phyloP scores from a whole-genome alignment of 2,329 filamentous ascomycete genomes.

The Rachicladosporium sp. region DNA sequence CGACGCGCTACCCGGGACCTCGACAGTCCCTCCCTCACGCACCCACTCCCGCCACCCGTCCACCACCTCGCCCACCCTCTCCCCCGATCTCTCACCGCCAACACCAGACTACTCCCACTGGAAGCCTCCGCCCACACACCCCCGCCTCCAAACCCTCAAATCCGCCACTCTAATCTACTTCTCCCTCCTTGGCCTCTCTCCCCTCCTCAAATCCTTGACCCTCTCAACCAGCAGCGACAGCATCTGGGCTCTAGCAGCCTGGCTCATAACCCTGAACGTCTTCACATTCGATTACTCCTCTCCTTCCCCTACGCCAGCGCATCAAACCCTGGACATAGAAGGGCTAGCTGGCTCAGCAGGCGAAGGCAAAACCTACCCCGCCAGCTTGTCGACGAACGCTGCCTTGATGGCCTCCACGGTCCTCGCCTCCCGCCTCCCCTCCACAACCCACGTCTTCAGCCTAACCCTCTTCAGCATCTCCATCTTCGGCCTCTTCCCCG shows the following conservation, averaged over 20 bases:
- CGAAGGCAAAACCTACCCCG: constrained; percentile 30
- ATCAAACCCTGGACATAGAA: constrained; percentile 6
- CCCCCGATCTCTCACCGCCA: too few species aligned
- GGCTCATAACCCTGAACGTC: constrained; percentile 87
- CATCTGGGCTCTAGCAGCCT: constrained; percentile 94
- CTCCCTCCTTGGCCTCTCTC: constrained; percentile 78
- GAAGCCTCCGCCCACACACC: too few species aligned
- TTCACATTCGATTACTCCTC: constrained; percentile 91
- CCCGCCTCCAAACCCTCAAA: constrained; percentile 53
- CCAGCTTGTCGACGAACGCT: constrained; percentile 80
- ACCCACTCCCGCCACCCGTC: too few species aligned
- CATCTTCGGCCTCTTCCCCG: constrained; percentile 94
- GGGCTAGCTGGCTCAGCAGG: constrained; percentile 2
- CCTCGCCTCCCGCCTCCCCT: constrained; percentile 75
- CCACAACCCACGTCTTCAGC: constrained; percentile 87
- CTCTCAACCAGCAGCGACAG: constrained; percentile 83
- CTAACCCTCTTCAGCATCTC: constrained; percentile 93
- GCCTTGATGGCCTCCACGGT: constrained; percentile 94
- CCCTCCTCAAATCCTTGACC: constrained; percentile 94
- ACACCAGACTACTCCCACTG: too few species aligned
- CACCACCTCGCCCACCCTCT: too few species aligned
- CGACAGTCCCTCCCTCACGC: too few species aligned
- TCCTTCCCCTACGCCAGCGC: too few species aligned
- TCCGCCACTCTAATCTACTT: constrained; percentile 89
- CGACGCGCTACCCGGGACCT: too few species aligned